Evolutionary conservation across 352 stramenopile genomes (phyloP).

Genomic region (Pythium phragmitis): DNA sequence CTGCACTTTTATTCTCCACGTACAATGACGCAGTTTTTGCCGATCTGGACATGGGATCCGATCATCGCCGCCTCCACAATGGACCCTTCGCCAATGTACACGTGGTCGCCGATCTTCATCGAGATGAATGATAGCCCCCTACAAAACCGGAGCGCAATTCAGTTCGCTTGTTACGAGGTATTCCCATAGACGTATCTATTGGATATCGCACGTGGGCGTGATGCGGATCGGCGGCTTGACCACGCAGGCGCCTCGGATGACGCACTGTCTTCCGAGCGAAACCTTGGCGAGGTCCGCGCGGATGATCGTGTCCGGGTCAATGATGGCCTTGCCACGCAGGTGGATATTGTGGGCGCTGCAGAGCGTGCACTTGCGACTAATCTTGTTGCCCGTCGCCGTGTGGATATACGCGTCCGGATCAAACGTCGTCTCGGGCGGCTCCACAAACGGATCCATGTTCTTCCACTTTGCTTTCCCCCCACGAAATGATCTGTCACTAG

Average conservation of each 20-base stretch:
- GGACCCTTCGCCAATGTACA: constrained; percentile 71
- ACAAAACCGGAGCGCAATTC: neutral
- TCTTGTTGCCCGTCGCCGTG: constrained; percentile 43
- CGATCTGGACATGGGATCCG: constrained; percentile 81
- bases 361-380: constrained; percentile 39
- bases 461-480: neutral
- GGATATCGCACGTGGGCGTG: constrained; percentile 53
- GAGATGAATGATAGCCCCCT: constrained; percentile 82
- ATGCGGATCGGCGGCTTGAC: constrained; percentile 70
- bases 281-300: constrained; percentile 84
- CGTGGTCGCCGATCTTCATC: constrained; percentile 79
- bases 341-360: constrained; percentile 49
- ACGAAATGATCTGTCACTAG: neutral
- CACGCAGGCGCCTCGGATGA: constrained; percentile 69
- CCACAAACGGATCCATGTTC: constrained; percentile 36
- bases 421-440: constrained; percentile 29
- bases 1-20: no score
- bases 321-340: constrained; percentile 78
- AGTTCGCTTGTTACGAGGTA: neutral
- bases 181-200: neutral
- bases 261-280: constrained; percentile 77
- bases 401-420: constrained; percentile 37
- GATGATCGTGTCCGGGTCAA: constrained; percentile 67
- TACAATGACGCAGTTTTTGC: constrained; percentile 86
- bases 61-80: constrained; percentile 85